Base-by-base conservation (phyloP, 139 green algal genomes). In the Picochlorum sp. region DNA sequence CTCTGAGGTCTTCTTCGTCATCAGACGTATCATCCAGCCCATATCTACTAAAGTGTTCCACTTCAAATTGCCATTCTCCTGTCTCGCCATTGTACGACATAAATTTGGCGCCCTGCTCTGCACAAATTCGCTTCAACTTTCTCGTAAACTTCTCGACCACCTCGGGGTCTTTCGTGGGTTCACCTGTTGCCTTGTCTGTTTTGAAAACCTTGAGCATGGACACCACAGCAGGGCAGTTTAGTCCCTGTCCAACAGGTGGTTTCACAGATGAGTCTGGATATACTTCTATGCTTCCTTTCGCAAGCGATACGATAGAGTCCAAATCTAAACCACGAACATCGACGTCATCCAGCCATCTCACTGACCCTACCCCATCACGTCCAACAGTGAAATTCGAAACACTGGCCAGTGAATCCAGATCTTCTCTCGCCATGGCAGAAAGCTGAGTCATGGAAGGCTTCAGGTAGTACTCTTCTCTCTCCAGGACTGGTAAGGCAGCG, bases 21-120 rank as follows among this genome's bases (percentile, higher is more conserved):
- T 76, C 69, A 20, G 67, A 60, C 0, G 58, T 64, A 6, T 85
- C 76, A 14, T 82, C 57, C 20, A 94, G 69, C 8, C 85, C 90
- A 58, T 96, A 96, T 49, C 49, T 81, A 71, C 80, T 91, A 68
- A 97, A 97, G 75, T 97, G 90, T 57, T 97, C 85, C n/a, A 96
- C 90, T 62, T 85, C 67, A 67, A 97, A 96, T 28, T 67, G 71
- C 89, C 90, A 97, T 4, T 83, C 80, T 34, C 87, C 90, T 13
- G 60, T 77, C 18, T 82, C 66, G 0, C 76, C 28, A 50, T 91
- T 73, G 60, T 95, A 97, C 2, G 51, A 74, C 18, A 96, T 57
- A 63, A 96, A 94, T n/a, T 75, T 69, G 6, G 85, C 86, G 5
- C 75, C 83, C 73, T 92, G 87, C 52, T 79, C 68, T 6, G 76